These are phyloP conservation scores for Carex pumila DNA, from an alignment of 176 grass and related monocot genomes.

Conservation along the genomic window DNA sequence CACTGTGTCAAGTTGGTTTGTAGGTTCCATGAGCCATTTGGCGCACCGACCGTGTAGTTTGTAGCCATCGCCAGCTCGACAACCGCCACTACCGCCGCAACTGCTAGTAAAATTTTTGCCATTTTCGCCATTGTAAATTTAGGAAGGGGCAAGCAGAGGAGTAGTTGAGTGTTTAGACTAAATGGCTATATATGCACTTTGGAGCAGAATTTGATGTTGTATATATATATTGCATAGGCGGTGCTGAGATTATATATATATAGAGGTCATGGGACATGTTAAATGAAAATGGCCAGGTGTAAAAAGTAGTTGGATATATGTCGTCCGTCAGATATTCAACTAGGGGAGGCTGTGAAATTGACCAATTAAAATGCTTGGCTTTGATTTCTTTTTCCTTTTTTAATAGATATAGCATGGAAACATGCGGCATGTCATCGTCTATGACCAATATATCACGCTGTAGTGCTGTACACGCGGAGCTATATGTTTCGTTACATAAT, in stretches of 20 bases:
- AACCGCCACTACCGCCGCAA: neutral
- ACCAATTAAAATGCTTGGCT: neutral
- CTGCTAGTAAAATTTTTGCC: neutral
- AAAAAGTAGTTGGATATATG: neutral
- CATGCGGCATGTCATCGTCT: neutral
- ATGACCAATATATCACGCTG: too few species aligned
- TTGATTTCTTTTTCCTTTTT: neutral
- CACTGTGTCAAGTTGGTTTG: constrained; percentile 52
- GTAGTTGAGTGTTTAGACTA: neutral
- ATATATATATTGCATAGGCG: constrained; percentile 4
- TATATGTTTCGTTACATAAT: too few species aligned
- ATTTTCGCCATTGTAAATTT: neutral
- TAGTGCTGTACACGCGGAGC: too few species aligned
- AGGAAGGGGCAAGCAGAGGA: constrained; percentile 29
- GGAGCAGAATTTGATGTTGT: neutral
- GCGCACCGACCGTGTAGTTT: constrained; percentile 57
- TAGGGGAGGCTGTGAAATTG: neutral
- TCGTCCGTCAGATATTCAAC: neutral
- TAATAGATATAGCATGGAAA: neutral
- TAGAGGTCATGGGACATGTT: neutral
- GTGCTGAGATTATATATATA: neutral
- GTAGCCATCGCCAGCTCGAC: neutral
- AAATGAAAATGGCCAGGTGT: neutral
- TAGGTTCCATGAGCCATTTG: constrained; percentile 60
- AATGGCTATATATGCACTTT: neutral